Base-by-base conservation (phyloP, 768 basidiomycete genomes). In the Serendipita indica region DNA sequence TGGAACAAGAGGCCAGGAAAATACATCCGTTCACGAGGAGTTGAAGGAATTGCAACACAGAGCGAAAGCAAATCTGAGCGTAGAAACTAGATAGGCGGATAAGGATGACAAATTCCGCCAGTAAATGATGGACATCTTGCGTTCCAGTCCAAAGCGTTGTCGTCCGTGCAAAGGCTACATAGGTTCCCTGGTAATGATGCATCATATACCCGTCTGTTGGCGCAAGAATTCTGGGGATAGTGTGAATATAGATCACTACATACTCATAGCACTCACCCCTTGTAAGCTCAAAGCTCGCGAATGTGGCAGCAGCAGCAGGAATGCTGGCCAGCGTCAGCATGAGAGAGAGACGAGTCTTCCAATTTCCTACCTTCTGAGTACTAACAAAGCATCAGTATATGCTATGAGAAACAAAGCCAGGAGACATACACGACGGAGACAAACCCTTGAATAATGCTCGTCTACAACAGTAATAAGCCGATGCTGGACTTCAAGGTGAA, bases 221-320 rank as follows among this genome's bases (percentile, higher is more conserved):
- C 41, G 41, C n/a, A 43, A 25, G n/a, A 43, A 43, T 43, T 43
- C 41, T 43, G n/a, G 18, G 18, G 10, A 30, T 12, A 5, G 6
- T 33, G 20, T 12, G 6, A 37, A 12, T 32, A 70, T 69, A 43
- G 16, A 7, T n/a, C 41, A n/a, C 16, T 7, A 2, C 1, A n/a
- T 7, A 5, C 16, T n/a, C 5, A 18, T 43, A n/a, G 41, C 16
- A n/a, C 41, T n/a, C 16, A 43, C 41, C 70, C 73, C 88, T 72
- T 0, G 83, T 88, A 27, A 92, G 66, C 68, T 96, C 91, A 65
- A 86, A 96, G 0, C 86, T 86, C 10, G 87, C 84, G 63, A 96
- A 94, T 2, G 92, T 96, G 63, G 84, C 83, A 39, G 81, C 92
- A 12, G 90, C 91, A 3, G 92, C 88, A 13, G 92, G 92, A 65